Evolutionary conservation across 768 basidiomycete species (phyloP), one percentile per base, ranked within the genome.

Genomic region (Erythrobasidium yunnanense): DNA sequence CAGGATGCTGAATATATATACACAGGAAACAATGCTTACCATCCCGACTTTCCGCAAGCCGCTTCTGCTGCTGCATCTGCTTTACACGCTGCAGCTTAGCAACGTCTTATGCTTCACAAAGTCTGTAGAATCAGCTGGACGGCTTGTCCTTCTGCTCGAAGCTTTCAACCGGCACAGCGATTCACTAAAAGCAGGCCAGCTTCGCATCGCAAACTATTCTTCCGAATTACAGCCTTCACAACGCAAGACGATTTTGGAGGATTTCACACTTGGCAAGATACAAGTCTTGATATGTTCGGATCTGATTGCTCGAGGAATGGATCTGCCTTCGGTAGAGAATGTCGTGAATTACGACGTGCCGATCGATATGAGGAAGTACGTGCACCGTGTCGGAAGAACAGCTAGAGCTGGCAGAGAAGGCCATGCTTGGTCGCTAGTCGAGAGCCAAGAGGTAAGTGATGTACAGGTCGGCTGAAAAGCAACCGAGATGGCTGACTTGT

Each of bases 351-450:
- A 99, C 75, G 95, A 99, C 74, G 85, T 84, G 1, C 92, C 95
- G 7, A 82, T 95, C n/a, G 95, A 97, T 75, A 91, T 96, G 83
- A 83, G 90, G 55, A 97, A 97, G 76, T 99, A 99, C 73, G 88
- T 99, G 11, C 95, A 99, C 76, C 86, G 95, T 57, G 93, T 92
- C 7, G 95, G 95, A 22, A 82, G 95, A 47, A 97, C 95, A 4
- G 95, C 95, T 1, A 82, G 95, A 55, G 95, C 95, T 2, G 95
- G 95, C 6, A 80, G 87, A 50, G 77, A 78, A 22, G 95, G 95
- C 4, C 83, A 87, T 69, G 91, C 92, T 1, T 99, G 93, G 93
- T 87, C 87, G 1, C 77, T 97, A 71, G 88, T 97, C 5, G 95
- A 97, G 78, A 87, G 90, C 74, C 92, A 95, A 65, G 78, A 78